Evolutionary conservation across 2,329 filamentous ascomycete species (phyloP).

Genomic region (Penicillium freii): DNA sequence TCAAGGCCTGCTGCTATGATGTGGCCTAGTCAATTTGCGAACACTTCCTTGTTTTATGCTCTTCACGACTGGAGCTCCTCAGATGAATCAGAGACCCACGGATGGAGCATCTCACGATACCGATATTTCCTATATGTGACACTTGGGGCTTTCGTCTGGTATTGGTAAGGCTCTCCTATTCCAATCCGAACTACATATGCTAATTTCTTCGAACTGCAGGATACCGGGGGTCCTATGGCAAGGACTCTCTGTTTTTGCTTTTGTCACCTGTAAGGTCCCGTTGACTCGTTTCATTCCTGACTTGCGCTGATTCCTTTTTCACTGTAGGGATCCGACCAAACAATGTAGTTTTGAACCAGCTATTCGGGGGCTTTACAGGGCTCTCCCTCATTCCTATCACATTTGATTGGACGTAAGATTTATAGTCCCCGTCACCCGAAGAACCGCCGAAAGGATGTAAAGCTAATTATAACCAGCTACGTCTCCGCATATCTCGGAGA

Average conservation of each 20-base stretch:
- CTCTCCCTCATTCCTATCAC: conserved; percentile 68
- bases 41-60: conserved; percentile 65
- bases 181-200: neutral
- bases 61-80: conserved; percentile 63
- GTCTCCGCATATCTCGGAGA: conserved; percentile 28
- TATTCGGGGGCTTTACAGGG: conserved; percentile 69
- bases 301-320: neutral
- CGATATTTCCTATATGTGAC: conserved; percentile 60
- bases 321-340: conserved; percentile 55
- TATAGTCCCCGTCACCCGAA: too few species aligned
- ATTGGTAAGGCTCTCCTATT: conserved; percentile 43
- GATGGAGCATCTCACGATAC: conserved; percentile 63
- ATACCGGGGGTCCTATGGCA: conserved; percentile 65
- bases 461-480: conserved; percentile 13
- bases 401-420: conserved; percentile 30
- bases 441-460: neutral
- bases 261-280: conserved; percentile 57
- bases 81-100: conserved; percentile 55
- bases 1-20: conserved; percentile 60
- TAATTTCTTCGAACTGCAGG: conserved; percentile 2
- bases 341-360: conserved; percentile 44
- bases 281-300: neutral
- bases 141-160: conserved; percentile 57
- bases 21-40: conserved; percentile 65
- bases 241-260: conserved; percentile 65